These are phyloP conservation scores for Elaphomyces granulatus DNA, from an alignment of 495 filamentous ascomycete genomes.

Conservation along the genomic window DNA sequence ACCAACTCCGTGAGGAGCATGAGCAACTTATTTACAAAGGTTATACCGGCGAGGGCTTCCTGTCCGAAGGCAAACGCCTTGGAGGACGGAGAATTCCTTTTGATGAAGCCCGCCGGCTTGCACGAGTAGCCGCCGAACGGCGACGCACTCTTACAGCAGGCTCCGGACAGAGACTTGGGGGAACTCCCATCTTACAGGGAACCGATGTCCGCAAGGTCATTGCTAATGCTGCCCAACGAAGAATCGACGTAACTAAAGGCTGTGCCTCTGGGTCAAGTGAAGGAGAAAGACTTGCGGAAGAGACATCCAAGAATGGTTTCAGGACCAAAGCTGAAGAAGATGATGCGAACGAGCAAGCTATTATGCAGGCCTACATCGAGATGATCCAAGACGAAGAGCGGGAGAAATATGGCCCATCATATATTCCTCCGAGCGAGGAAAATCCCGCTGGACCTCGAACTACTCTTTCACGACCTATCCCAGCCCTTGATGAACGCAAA, in stretches of 20 bases:
- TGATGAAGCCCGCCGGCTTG: slow-evolving; percentile 62
- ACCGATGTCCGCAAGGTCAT: slow-evolving; percentile 64
- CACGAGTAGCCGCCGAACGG: slow-evolving; percentile 63
- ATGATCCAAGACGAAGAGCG: slow-evolving; percentile 75
- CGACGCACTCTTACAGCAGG: slow-evolving; percentile 42
- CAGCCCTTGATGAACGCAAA: slow-evolving; percentile 12
- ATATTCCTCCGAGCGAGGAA: slow-evolving; percentile 46
- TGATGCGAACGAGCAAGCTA: slow-evolving; percentile 80
- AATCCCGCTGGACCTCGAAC: slow-evolving; percentile 43
- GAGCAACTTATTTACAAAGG: slow-evolving; percentile 60
- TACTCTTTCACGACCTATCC: slow-evolving; percentile 10
- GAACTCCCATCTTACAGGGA: slow-evolving; percentile 43
- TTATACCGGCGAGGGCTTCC: slow-evolving; percentile 85
- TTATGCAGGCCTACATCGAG: slow-evolving; percentile 75
- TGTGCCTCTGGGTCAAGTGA: slow-evolving; percentile 59
- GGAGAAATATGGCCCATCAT: slow-evolving; percentile 49
- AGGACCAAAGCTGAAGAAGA: slow-evolving; percentile 77
- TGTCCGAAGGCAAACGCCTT: slow-evolving; percentile 57
- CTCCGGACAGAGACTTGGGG: slow-evolving; percentile 64
- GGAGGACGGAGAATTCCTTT: slow-evolving; percentile 52
- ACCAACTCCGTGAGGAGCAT: slow-evolving; percentile 77
- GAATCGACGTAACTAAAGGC: slow-evolving; percentile 51
- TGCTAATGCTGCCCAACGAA: slow-evolving; percentile 53
- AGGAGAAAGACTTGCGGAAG: slow-evolving; percentile 44
- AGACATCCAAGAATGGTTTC: slow-evolving; percentile 60